These are phyloP conservation scores for Rhizopogon roseolus DNA, from an alignment of 768 basidiomycete genomes.

Conservation along the genomic window DNA sequence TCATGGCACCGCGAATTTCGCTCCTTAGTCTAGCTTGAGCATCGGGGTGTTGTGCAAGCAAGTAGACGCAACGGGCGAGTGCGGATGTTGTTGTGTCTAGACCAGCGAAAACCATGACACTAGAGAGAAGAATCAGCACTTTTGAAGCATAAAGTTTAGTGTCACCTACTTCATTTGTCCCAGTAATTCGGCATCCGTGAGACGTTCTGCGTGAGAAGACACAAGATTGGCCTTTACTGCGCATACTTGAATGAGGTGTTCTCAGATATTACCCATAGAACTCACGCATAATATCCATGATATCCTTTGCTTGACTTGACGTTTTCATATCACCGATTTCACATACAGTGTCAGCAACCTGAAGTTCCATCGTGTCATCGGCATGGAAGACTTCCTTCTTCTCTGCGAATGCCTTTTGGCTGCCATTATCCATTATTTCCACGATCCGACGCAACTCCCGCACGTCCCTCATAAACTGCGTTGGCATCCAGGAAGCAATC, in stretches of 20 bases:
- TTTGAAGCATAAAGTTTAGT: too few relatives aligned
- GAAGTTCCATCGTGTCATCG: too few relatives aligned
- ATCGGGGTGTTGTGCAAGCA: conserved; percentile 10
- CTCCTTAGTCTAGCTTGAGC: neutral
- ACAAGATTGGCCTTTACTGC: conserved; percentile 19
- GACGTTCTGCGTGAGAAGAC: conserved; percentile 11
- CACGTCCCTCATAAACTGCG: neutral
- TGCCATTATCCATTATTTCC: conserved; percentile 10
- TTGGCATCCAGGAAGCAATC: neutral
- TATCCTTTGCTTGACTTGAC: conserved; percentile 34
- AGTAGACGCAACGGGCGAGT: conserved; percentile 7
- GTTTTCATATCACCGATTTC: neutral
- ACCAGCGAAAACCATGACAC: conserved; percentile 17
- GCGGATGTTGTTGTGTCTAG: conserved; percentile 11
- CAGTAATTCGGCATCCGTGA: conserved; percentile 18
- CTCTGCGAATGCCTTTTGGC: conserved; percentile 10
- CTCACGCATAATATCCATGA: conserved; percentile 47
- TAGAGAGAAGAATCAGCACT: neutral
- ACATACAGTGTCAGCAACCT: neutral
- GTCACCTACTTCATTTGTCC: conserved; percentile 21
- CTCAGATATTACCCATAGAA: neutral
- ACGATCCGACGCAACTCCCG: conserved; percentile 7
- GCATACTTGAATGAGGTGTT: neutral
- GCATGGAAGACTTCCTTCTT: conserved; percentile 9
- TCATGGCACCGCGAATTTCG: conserved; percentile 17